A percentile compares a stretch with the other conserved stretches of the same genome.
phyloP scores from a whole-genome alignment of 192 early-diverging fungal species.

The Coemansia sp. region DNA sequence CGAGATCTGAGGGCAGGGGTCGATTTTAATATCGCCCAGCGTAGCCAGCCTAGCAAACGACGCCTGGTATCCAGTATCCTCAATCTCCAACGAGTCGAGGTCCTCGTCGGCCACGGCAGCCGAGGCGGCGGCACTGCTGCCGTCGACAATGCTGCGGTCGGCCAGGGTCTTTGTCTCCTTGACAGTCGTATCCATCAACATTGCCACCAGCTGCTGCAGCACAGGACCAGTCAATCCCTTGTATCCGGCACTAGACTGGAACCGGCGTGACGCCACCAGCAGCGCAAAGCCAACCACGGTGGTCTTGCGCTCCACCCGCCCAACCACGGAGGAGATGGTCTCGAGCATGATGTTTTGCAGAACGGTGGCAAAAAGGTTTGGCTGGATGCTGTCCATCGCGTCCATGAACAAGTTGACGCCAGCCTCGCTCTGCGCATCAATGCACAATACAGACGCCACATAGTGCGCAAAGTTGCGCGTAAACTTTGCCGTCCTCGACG shows the following conservation, averaged over 20 bases:
- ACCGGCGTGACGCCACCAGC: constrained; percentile 28
- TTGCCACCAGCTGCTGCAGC: constrained; percentile 30
- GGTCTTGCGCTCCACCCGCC: constrained; percentile 51
- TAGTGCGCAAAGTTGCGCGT: constrained; percentile 45
- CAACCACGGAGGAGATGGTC: constrained; percentile 32
- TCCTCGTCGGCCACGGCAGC: constrained; percentile 58
- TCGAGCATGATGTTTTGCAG: constrained; percentile 47
- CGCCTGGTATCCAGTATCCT: constrained; percentile 81
- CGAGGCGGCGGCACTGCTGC: constrained; percentile 21
- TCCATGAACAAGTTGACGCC: constrained; percentile 32
- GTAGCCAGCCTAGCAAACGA: constrained; percentile 78
- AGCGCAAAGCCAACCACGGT: constrained; percentile 44
- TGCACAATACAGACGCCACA: constrained; percentile 41
- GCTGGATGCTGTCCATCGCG: constrained; percentile 50
- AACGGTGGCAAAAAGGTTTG: constrained; percentile 32
- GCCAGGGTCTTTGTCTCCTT: constrained; percentile 40
- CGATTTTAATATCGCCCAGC: constrained; percentile 60
- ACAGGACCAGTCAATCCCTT: constrained; percentile 21
- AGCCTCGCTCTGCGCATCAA: constrained; percentile 10
- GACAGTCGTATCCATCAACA: constrained; percentile 46
- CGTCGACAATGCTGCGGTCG: constrained; percentile 19
- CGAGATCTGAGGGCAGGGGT: constrained; percentile 59
- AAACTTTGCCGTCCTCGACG: constrained; percentile 37
- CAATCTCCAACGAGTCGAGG: constrained; percentile 70
- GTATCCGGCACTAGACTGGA: constrained; percentile 18